These are phyloP conservation scores for Calvatia gigantea DNA, from an alignment of 768 basidiomycete genomes.

Conservation along the genomic window DNA sequence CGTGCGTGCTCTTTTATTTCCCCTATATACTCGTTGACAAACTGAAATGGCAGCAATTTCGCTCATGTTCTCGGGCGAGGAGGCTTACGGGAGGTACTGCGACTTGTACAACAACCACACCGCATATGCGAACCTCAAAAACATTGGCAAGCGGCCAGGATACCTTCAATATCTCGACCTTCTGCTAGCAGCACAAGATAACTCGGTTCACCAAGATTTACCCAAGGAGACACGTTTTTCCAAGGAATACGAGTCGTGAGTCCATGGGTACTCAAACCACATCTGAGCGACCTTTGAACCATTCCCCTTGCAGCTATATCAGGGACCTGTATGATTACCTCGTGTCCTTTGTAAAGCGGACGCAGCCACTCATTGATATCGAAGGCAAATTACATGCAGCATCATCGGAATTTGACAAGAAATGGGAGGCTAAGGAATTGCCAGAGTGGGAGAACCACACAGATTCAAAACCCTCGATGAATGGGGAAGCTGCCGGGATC, in stretches of 20 bases:
- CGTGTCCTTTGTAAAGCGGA: conserved; percentile 79
- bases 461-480: conserved; percentile 38
- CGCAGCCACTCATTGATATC: conserved; percentile 79
- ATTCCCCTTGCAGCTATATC: conserved; percentile 62
- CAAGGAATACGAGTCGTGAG: conserved; percentile 80
- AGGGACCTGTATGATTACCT: conserved; percentile 80
- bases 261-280: too few relatives aligned
- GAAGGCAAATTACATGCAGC: conserved; percentile 63
- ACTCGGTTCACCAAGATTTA: conserved; percentile 64
- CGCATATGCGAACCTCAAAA: conserved; percentile 86
- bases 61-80: conserved; percentile 93
- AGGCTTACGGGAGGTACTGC: conserved; percentile 90
- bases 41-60: conserved; percentile 54
- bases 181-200: conserved; percentile 62
- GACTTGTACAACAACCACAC: conserved; percentile 89
- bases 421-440: conserved; percentile 79
- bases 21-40: conserved; percentile 1
- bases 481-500: conserved; percentile 57
- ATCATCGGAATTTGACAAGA: conserved; percentile 65
- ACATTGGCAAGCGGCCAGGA: conserved; percentile 75
- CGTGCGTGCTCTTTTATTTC: conserved; percentile 50
- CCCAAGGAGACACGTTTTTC: conserved; percentile 61
- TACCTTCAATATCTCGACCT: conserved; percentile 94
- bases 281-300: background rate
- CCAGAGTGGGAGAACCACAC: conserved; percentile 69